A percentile compares a stretch with the other conserved stretches of the same genome.
phyloP scores from a whole-genome alignment of 305 asterid genomes.

The Solanum chacoense region DNA sequence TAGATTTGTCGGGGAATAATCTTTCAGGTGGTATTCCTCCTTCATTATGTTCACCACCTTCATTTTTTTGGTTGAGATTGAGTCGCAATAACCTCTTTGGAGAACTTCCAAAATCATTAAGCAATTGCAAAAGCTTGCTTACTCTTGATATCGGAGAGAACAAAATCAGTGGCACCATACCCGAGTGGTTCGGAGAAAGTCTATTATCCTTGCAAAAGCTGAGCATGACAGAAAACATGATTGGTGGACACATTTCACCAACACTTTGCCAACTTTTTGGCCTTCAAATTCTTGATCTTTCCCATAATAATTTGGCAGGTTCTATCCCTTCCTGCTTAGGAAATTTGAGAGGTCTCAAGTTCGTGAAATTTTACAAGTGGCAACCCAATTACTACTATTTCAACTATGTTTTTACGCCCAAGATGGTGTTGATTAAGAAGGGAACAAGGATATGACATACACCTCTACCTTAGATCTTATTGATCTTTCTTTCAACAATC shows the following conservation, averaged over 20 bases:
- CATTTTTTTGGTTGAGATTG: background rate
- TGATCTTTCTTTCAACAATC: slow-evolving; percentile 6
- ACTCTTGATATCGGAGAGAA: background rate
- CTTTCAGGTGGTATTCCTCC: background rate
- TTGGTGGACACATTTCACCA: background rate
- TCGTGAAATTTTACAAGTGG: background rate
- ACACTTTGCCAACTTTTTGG: background rate
- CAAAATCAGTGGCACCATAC: background rate
- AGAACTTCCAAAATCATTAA: background rate
- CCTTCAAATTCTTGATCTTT: background rate
- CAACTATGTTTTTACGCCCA: background rate
- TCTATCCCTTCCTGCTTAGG: background rate
- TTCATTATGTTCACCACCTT: background rate
- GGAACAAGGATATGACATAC: background rate
- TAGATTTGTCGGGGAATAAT: background rate
- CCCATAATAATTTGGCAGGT: background rate
- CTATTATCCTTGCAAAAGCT: background rate
- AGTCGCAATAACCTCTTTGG: background rate
- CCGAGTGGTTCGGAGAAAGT: background rate
- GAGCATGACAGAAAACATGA: background rate
- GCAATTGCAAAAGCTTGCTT: background rate
- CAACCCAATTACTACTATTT: background rate
- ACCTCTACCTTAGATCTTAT: background rate
- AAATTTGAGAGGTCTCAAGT: background rate
- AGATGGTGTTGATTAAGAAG: background rate